Evolutionary conservation across 2,329 filamentous ascomycete species (phyloP), one percentile per base, ranked within the genome.

Genomic region (Aquanectria penicillioides): DNA sequence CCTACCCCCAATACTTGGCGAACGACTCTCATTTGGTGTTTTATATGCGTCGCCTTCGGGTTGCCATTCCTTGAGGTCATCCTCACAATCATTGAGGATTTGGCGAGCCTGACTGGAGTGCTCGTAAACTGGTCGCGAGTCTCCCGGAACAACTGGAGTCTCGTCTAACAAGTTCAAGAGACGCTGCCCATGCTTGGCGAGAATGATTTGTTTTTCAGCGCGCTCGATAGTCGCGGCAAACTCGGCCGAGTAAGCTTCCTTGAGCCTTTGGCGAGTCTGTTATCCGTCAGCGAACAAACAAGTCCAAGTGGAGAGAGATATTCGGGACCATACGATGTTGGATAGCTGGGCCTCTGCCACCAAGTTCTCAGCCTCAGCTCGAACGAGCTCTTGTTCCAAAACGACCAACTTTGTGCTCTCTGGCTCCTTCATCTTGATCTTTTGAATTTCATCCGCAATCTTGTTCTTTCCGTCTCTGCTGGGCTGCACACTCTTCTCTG

Each of bases 311-410:
- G 8, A 3, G 7, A 9, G 33, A 31, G 13, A 53, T 38, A 31
- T 28, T 57, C 25, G 4, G 23, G 22, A 11, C 84, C 89, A 60
- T 81, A 96, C 93, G 68, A 97, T 88, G 75, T 99, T 99, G 72
- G 91, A 94, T 75, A 99, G 83, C 78, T 99, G 95, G 18, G 95
- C 95, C 79, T 99, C 95, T 2, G 95, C 95, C 46, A 99, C 95
- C 58, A 99, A 79, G 71, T 93, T 96, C 81, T 98, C 94, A 3
- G 95, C 95, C 82, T 99, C 95, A 20, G 94, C 94, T 66, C 95
- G 86, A 50, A 99, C 94, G 50, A 99, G 88, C 81, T 98, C 95
- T 81, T 99, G 95, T 81, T 99, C 95, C 51, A 98, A 84, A 18
- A 90, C 90, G 29, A 93, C 88, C 53, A 98, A 81, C 74, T 88